Percentiles rank a stretch among this genome's conserved stretches.
phyloP scores from a whole-genome alignment of 164 flowering plant species.

The Stephania cephalantha region DNA sequence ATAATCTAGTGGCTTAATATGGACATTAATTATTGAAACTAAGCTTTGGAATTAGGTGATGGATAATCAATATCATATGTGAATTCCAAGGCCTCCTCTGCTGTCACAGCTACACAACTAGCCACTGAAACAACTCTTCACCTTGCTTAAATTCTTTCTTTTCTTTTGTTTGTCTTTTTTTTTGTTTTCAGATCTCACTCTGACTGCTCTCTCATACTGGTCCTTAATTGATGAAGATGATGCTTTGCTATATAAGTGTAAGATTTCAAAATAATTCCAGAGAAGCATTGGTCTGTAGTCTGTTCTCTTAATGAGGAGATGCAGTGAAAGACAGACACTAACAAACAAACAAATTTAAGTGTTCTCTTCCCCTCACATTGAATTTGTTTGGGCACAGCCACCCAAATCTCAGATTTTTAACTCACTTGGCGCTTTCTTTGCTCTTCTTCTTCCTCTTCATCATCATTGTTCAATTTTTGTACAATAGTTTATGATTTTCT shows the following conservation, averaged over 20 bases:
- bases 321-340: background rate
- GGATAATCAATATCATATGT: background rate
- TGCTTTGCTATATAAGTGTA: background rate
- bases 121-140: no score
- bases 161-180: no score
- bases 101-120: background rate
- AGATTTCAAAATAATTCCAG: background rate
- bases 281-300: background rate
- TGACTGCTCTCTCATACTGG: background rate
- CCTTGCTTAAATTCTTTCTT: no score
- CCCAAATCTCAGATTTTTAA: conserved; percentile 2
- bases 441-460: background rate
- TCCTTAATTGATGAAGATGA: background rate
- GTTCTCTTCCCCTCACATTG: background rate
- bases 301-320: background rate
- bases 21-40: no score
- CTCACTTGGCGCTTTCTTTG: background rate
- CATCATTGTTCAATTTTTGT: background rate
- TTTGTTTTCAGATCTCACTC: background rate
- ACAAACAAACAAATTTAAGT: no score
- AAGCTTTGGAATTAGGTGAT: background rate
- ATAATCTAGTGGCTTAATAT: no score
- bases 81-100: background rate
- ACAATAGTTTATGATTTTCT: background rate
- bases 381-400: background rate